phyloP scores from a whole-genome alignment of 495 filamentous ascomycete species.

The Chlorociboria aeruginascens region DNA sequence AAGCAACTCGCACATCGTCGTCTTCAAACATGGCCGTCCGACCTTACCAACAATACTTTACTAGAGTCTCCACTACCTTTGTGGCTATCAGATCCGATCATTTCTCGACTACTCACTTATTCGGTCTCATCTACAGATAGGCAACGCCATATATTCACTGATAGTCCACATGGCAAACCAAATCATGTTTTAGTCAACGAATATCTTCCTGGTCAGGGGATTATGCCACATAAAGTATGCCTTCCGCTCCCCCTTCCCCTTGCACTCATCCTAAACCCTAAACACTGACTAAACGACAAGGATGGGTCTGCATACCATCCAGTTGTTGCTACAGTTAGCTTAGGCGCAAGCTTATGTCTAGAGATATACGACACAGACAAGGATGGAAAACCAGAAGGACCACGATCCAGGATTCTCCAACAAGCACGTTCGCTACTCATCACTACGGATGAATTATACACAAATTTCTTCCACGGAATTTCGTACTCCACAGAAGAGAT shows the following conservation, averaged over 20 bases:
- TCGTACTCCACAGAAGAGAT: slow-evolving; percentile 47
- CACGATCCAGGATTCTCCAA: slow-evolving; percentile 64
- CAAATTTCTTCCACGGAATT: slow-evolving; percentile 67
- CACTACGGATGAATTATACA: slow-evolving; percentile 57
- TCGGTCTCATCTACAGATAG: slow-evolving; percentile 21
- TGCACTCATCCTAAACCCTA: too few relatives aligned
- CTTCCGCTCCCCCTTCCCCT: too few relatives aligned
- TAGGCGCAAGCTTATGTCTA: slow-evolving; percentile 66
- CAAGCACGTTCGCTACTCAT: slow-evolving; percentile 76
- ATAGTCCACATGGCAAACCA: slow-evolving; percentile 60
- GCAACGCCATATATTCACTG: slow-evolving; percentile 44
- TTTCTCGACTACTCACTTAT: slow-evolving; percentile 50
- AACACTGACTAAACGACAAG: too few relatives aligned
- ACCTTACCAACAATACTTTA: slow-evolving; percentile 61
- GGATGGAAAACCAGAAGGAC: slow-evolving; percentile 33
- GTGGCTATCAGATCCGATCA: slow-evolving; percentile 64
- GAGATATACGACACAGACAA: slow-evolving; percentile 60
- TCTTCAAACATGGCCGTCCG: slow-evolving; percentile 81
- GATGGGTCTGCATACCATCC: slow-evolving; percentile 81
- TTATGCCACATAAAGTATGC: slow-evolving; percentile 95
- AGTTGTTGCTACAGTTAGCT: slow-evolving; percentile 79
- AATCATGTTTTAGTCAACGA: slow-evolving; percentile 95
- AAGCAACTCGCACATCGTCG: slow-evolving; percentile 72
- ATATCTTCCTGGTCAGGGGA: slow-evolving; percentile 78
- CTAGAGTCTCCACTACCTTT: slow-evolving; percentile 59